These are phyloP conservation scores for Schizochytrium sp. DNA, from an alignment of 108 stramenopile species.

Conservation along the genomic window DNA sequence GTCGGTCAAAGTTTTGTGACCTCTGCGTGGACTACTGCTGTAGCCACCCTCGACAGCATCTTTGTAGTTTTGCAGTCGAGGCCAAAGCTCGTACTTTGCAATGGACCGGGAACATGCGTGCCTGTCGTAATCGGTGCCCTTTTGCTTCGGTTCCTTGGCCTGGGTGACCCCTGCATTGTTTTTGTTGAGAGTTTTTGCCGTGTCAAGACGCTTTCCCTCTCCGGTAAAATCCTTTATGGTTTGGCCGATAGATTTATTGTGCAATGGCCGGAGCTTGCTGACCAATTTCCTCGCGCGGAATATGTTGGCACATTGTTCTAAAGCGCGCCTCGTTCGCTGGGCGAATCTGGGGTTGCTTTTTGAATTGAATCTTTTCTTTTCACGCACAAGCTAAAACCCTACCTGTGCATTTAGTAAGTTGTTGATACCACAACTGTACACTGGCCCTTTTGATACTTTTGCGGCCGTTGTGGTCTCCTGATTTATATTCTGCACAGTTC, in stretches of 20 bases:
- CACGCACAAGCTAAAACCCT: too few species aligned
- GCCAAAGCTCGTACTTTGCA: slow-evolving; percentile 69
- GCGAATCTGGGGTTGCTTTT: too few species aligned
- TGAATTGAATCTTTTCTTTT: too few species aligned
- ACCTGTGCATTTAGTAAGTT: too few species aligned
- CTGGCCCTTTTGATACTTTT: too few species aligned
- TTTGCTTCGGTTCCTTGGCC: slow-evolving; percentile 60
- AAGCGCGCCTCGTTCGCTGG: background rate
- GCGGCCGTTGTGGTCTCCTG: too few species aligned
- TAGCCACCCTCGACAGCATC: slow-evolving; percentile 57
- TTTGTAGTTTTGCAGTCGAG: slow-evolving; percentile 61
- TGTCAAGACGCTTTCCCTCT: slow-evolving; percentile 70
- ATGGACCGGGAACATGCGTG: slow-evolving; percentile 73
- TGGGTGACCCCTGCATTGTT: slow-evolving; percentile 62
- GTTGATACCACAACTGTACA: too few species aligned
- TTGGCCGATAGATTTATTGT: slow-evolving; percentile 72
- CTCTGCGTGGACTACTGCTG: slow-evolving; percentile 64
- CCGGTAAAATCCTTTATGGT: slow-evolving; percentile 66
- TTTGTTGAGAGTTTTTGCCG: slow-evolving; percentile 75
- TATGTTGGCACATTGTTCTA: slow-evolving; percentile 68
- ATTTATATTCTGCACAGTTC: too few species aligned
- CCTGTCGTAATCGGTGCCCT: slow-evolving; percentile 67
- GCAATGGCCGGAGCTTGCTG: slow-evolving; percentile 71
- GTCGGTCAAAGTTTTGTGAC: slow-evolving; percentile 68
- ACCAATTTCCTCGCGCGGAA: slow-evolving; percentile 68